Percentiles rank a stretch among this genome's conserved stretches.
Conservation (phyloP, 1,139 yeast species). For the Blastobotrys ciferrii region DNA sequence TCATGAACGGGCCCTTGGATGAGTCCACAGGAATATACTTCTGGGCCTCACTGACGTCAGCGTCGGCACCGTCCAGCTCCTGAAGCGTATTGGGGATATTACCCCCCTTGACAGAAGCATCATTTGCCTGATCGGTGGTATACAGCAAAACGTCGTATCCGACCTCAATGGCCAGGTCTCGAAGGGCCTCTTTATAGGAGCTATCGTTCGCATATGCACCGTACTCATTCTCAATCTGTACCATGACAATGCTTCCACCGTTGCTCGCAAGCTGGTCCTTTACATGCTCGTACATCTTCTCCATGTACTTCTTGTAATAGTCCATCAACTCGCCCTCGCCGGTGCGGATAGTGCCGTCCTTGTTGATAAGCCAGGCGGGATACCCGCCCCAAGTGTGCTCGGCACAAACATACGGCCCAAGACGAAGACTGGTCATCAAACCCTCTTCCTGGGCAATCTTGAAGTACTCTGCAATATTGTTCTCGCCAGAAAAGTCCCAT, state of each 20-base stretch:
- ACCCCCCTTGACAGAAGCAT: constrained; percentile 4
- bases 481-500: constrained; percentile 12
- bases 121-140: constrained; percentile 10
- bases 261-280: constrained; percentile 6
- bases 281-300: constrained; percentile 5
- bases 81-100: constrained; percentile 9
- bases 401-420: constrained; percentile 13
- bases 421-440: constrained; percentile 10
- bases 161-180: constrained; percentile 6
- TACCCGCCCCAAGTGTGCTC: constrained; percentile 17
- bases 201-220: constrained; percentile 10
- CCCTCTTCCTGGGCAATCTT: constrained; percentile 15
- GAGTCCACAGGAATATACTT: not conserved
- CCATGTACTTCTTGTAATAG: not conserved
- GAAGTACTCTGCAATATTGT: constrained; percentile 11
- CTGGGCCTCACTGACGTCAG: not conserved
- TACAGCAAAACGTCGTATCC: constrained; percentile 12
- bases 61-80: constrained; percentile 10
- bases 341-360: constrained; percentile 4
- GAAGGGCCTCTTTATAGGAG: constrained; percentile 7
- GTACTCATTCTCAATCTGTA: constrained; percentile 15
- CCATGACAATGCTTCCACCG: constrained; percentile 13
- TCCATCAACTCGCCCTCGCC: constrained; percentile 9
- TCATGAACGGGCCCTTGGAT: constrained; percentile 10
- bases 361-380: constrained; percentile 13